Evolutionary conservation across 2,329 filamentous ascomycete species (phyloP), one percentile per base, ranked within the genome.

Genomic region (Scolecobasidium constrictum): DNA sequence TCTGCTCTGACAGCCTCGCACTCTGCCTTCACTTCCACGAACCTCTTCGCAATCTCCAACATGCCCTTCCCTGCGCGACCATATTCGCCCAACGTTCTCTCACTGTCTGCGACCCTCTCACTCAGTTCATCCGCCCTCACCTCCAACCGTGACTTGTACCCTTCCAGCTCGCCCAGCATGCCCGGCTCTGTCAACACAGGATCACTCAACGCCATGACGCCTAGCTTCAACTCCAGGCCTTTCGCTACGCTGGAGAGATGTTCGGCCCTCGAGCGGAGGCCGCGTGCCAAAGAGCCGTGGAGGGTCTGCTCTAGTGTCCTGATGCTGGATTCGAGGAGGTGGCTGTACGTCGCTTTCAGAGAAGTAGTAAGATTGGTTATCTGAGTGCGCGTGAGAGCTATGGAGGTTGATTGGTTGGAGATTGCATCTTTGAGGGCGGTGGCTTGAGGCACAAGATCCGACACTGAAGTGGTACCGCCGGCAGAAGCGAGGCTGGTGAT

Each of bases 221-320:
- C 43, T 17, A 67, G 50, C 44, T 69, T 67, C 37, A 64, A 49
- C 9, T 58, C 56, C 47, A 70, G 57, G 13, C 63, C 57, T 17
- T 58, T 58, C 7, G 66, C 65, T 13, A 66, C 62, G 2, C 56
- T 52, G 6, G 59, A 58, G 0, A 69, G 50, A 33, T 64, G 61
- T 28, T 69, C 66, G 1, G 66, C 63, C 40, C 62, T 58, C 1
- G 66, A 59, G 43, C 62, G 61, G 2, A 59, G 58, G 34, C 56
- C 54, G 1, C 68, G 57, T 1, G 66, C 54, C 1, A 69, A 51
- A 3, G 60, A 54, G 38, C 68, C 68, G 48, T 70, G 65, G 26
- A 68, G 61, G 0, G 60, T 66, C 47, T 68, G 67, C 50, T 72
- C 68, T 5, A 71, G 58, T 23, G 62, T 57, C 13, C 56, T 57